Conservation (phyloP, 2,329 filamentous ascomycete genomes). For the Alternaria gansuensis region DNA sequence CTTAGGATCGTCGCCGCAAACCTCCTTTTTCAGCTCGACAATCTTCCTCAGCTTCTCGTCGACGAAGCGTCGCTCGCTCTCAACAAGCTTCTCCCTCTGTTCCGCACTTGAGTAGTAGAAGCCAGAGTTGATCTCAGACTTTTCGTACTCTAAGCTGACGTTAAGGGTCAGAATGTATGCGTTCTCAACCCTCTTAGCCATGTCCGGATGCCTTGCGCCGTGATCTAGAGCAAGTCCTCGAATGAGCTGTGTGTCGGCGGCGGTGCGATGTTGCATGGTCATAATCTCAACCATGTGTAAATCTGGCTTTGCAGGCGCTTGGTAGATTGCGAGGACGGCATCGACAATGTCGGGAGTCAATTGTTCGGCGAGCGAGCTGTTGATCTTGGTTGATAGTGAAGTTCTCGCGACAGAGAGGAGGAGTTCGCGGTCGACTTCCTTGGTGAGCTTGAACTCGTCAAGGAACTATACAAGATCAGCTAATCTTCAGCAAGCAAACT, state of each 20-base stretch:
- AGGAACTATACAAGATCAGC: slow-evolving; percentile 71
- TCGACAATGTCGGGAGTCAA: slow-evolving; percentile 96
- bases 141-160: slow-evolving; percentile 97
- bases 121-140: slow-evolving; percentile 97
- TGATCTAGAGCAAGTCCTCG: slow-evolving; percentile 92
- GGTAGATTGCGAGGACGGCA: slow-evolving; percentile 92
- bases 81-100: slow-evolving; percentile 96
- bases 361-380: slow-evolving; percentile 84
- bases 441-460: slow-evolving; percentile 88
- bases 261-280: slow-evolving; percentile 99
- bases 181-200: slow-evolving; percentile 96
- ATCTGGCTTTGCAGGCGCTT: slow-evolving; percentile 89
- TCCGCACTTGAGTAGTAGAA: slow-evolving; percentile 99
- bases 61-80: slow-evolving; percentile 94
- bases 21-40: slow-evolving; percentile 96
- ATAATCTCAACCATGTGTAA: slow-evolving; percentile 99
- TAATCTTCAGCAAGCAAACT: not conserved
- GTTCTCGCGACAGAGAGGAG: slow-evolving; percentile 92
- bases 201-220: slow-evolving; percentile 94
- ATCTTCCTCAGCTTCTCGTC: slow-evolving; percentile 98
- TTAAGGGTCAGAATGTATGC: slow-evolving; percentile 95
- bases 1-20: slow-evolving; percentile 90
- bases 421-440: slow-evolving; percentile 90
- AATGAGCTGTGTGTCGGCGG: slow-evolving; percentile 95
- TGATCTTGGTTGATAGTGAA: slow-evolving; percentile 94